Evolutionary conservation across 768 basidiomycete species (phyloP).

Genomic region (Mrakia hoshinonis): DNA sequence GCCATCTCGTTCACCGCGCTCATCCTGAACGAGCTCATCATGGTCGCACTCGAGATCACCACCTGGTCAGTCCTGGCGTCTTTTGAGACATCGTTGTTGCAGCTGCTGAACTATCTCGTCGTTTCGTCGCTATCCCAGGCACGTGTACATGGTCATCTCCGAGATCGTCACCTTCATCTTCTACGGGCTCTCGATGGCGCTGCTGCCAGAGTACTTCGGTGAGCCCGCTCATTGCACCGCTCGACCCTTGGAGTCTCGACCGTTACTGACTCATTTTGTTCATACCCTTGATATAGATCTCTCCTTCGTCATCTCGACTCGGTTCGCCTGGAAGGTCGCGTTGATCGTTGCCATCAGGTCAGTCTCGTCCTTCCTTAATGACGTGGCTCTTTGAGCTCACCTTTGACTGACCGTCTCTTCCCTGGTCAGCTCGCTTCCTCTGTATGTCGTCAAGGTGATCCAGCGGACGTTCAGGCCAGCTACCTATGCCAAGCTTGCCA

Average conservation of each 20-base stretch:
- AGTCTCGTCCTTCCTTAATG: background rate
- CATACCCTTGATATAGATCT: conserved; percentile 54
- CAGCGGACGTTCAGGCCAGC: conserved; percentile 81
- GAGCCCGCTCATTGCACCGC: conserved; percentile 35
- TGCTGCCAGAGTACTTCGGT: conserved; percentile 97
- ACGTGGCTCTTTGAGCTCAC: background rate
- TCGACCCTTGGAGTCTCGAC: background rate
- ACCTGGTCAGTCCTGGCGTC: conserved; percentile 58
- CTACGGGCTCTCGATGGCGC: conserved; percentile 82
- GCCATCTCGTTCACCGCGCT: conserved; percentile 96
- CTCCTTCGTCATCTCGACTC: conserved; percentile 75
- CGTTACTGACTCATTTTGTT: conserved; percentile 15
- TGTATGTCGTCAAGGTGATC: conserved; percentile 83
- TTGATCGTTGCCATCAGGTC: conserved; percentile 73
- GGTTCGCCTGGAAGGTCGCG: conserved; percentile 89
- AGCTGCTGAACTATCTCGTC: background rate
- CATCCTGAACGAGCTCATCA: conserved; percentile 92
- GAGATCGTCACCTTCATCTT: conserved; percentile 80
- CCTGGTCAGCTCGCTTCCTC: conserved; percentile 62
- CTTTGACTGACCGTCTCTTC: background rate
- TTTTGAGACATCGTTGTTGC: background rate
- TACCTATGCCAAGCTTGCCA: conserved; percentile 72
- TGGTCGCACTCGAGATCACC: conserved; percentile 96
- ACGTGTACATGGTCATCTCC: conserved; percentile 86
- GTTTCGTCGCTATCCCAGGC: conserved; percentile 49